Conservation (phyloP, 495 filamentous ascomycete genomes). For the Xylaria scruposa region DNA sequence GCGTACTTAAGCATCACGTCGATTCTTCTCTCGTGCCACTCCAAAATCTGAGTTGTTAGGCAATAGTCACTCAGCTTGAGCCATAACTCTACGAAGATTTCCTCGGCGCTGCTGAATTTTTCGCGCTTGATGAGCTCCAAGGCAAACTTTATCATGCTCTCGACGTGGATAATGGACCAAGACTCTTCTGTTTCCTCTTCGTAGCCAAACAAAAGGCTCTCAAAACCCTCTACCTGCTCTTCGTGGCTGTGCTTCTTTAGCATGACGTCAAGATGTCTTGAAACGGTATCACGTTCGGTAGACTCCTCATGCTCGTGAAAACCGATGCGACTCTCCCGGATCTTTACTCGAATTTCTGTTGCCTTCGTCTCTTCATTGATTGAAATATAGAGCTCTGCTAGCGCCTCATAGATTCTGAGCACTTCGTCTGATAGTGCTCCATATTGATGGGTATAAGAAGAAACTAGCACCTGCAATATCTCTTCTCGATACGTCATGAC, state of each 20-base stretch:
- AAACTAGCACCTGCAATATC: constrained; percentile 3
- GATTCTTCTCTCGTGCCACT: constrained; percentile 22
- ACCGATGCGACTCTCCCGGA: not conserved
- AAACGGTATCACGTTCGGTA: not conserved
- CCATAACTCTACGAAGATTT: constrained; percentile 22
- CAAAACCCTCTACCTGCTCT: constrained; percentile 10
- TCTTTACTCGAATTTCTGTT: constrained; percentile 18
- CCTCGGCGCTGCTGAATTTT: constrained; percentile 17
- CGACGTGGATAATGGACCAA: constrained; percentile 19
- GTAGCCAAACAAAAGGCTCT: constrained; percentile 18
- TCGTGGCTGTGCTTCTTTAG: constrained; percentile 21
- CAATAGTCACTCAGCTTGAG: constrained; percentile 23
- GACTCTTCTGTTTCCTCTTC: constrained; percentile 18
- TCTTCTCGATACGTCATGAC: constrained; percentile 24
- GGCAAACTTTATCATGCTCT: constrained; percentile 22
- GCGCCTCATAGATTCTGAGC: constrained; percentile 6
- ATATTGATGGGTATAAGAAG: constrained; percentile 21
- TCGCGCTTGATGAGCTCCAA: constrained; percentile 15
- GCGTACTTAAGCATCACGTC: constrained; percentile 20
- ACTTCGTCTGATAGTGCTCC: constrained; percentile 6
- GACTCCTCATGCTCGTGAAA: constrained; percentile 2
- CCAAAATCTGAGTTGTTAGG: not conserved
- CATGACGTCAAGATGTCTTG: constrained; percentile 16
- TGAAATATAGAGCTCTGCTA: constrained; percentile 12
- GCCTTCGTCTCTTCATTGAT: constrained; percentile 19